Conservation (phyloP, 2,329 filamentous ascomycete genomes). For the Hymenoscyphus albidus region DNA sequence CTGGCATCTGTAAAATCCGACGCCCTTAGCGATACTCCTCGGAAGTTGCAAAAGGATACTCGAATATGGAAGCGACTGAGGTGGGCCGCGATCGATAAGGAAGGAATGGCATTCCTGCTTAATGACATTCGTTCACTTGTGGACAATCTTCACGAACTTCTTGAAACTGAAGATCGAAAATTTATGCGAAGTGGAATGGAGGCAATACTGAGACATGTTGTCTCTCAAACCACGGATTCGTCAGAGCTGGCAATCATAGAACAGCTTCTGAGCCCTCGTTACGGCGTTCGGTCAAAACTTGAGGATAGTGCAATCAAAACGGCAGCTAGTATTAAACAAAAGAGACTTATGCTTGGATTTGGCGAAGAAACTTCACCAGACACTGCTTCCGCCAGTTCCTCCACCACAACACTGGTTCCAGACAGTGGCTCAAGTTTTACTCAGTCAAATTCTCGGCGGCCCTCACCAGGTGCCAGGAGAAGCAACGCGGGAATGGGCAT, state of each 20-base stretch:
- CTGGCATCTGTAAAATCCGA: slow-evolving; percentile 11
- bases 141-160: slow-evolving; percentile 19
- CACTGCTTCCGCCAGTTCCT: neutral
- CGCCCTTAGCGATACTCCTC: slow-evolving; percentile 8
- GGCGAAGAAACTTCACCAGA: neutral
- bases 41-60: slow-evolving; percentile 21
- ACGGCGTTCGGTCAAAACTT: neutral
- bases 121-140: slow-evolving; percentile 20
- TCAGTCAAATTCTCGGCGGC: neutral
- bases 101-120: slow-evolving; percentile 17
- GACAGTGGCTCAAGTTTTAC: neutral
- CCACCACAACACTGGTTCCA: neutral
- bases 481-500: neutral
- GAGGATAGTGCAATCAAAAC: slow-evolving; percentile 10
- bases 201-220: slow-evolving; percentile 13
- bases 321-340: slow-evolving; percentile 14
- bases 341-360: slow-evolving; percentile 12
- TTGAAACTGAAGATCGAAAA: slow-evolving; percentile 8
- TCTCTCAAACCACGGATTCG: slow-evolving; percentile 11
- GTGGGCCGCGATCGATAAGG: slow-evolving; percentile 23
- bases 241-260: slow-evolving; percentile 13
- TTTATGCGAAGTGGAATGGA: neutral
- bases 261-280: slow-evolving; percentile 11
- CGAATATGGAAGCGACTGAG: slow-evolving; percentile 20
- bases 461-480: neutral